phyloP scores from a whole-genome alignment of 1,284 basidiomycete genomes.

The Sporisorium reilianum region DNA sequence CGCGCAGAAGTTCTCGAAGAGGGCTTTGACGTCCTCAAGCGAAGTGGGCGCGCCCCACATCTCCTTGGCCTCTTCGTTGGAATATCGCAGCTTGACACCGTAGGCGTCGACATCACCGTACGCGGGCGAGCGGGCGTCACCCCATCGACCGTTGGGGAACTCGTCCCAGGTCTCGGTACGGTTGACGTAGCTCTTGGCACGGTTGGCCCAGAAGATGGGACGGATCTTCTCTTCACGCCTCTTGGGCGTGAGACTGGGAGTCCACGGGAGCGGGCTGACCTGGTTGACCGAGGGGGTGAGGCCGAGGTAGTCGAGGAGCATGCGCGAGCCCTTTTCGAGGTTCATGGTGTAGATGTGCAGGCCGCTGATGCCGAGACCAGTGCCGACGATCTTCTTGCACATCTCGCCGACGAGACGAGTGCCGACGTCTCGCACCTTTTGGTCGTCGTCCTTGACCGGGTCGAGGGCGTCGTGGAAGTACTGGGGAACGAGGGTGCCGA shows the following conservation, averaged over 20 bases:
- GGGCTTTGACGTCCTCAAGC: conserved; percentile 62
- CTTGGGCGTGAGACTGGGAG: conserved; percentile 65
- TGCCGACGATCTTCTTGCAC: conserved; percentile 65
- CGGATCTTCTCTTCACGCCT: conserved; percentile 67
- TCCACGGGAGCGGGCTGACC: conserved; percentile 67
- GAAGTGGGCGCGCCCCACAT: conserved; percentile 53
- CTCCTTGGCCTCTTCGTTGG: conserved; percentile 78
- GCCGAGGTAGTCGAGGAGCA: conserved; percentile 68
- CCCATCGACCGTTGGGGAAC: conserved; percentile 98
- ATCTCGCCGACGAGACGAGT: conserved; percentile 66
- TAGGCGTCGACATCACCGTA: conserved; percentile 98
- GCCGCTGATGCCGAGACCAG: conserved; percentile 62
- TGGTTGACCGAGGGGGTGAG: conserved; percentile 64
- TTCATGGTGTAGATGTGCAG: conserved; percentile 70
- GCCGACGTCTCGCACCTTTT: conserved; percentile 61
- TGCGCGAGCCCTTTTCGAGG: conserved; percentile 66
- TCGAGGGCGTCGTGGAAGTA: conserved; percentile 83
- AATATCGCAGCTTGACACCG: conserved; percentile 74
- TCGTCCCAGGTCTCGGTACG: conserved; percentile 83
- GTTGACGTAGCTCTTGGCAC: conserved; percentile 65
- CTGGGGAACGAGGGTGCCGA: conserved; percentile 85
- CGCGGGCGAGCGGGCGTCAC: conserved; percentile 94
- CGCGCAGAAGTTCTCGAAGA: conserved; percentile 70
- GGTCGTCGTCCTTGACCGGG: conserved; percentile 79
- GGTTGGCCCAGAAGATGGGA: conserved; percentile 69